Conservation (phyloP, 2,329 filamentous ascomycete species). For the Fusarium secorum region DNA sequence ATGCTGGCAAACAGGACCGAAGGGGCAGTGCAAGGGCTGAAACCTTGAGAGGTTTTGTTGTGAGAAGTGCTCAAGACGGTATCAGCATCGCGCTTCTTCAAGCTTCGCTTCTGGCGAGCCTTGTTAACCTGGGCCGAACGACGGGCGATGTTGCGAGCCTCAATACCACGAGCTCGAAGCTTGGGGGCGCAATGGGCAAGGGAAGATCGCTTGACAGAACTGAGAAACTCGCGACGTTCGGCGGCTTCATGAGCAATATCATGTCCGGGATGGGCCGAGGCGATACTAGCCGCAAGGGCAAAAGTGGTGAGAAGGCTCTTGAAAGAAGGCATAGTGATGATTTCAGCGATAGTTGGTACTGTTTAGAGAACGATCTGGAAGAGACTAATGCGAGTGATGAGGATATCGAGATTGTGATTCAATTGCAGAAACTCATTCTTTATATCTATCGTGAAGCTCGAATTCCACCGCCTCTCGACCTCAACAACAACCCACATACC, state of each 20-base stretch:
- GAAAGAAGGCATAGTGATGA: constrained; percentile 11
- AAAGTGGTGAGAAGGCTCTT: constrained; percentile 24
- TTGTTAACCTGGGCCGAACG: constrained; percentile 52
- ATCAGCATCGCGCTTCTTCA: constrained; percentile 46
- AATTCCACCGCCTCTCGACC: neutral
- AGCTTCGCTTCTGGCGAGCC: constrained; percentile 50
- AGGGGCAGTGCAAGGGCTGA: constrained; percentile 43
- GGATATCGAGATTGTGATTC: neutral
- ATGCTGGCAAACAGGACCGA: constrained; percentile 50
- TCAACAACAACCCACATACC: constrained; percentile 7
- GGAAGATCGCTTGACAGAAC: constrained; percentile 49
- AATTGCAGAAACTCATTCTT: neutral
- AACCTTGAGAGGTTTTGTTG: constrained; percentile 49
- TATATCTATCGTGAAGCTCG: neutral
- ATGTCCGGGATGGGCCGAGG: constrained; percentile 57
- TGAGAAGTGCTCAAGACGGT: constrained; percentile 46
- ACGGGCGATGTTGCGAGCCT: constrained; percentile 54
- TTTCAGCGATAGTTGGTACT: no score
- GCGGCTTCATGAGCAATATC: constrained; percentile 57
- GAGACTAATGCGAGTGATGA: neutral
- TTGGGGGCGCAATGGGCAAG: constrained; percentile 57
- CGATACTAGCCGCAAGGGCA: constrained; percentile 24
- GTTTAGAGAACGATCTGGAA: neutral
- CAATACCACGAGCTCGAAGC: constrained; percentile 57
- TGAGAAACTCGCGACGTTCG: constrained; percentile 56